These are phyloP conservation scores for Arabis hirsuta DNA, from an alignment of 345 rosid species.

Conservation along the genomic window DNA sequence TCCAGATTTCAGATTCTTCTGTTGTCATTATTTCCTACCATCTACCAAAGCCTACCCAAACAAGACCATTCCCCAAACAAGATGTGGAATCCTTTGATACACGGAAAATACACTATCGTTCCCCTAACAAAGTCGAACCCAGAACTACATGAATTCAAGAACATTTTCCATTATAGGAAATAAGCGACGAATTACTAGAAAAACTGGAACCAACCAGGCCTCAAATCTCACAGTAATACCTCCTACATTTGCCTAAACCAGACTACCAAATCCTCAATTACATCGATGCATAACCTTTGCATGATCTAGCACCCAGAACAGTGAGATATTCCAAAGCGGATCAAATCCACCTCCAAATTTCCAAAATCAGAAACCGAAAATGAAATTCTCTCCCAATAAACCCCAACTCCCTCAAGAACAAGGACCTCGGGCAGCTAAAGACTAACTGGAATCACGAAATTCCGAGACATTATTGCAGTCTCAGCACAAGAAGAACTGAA, in stretches of 20 bases:
- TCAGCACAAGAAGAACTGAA: constrained; percentile 14
- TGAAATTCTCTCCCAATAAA: constrained; percentile 19
- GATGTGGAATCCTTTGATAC: neutral
- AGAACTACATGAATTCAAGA: too few relatives aligned
- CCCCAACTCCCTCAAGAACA: constrained; percentile 1
- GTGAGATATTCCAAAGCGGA: constrained; percentile 8
- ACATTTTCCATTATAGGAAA: neutral
- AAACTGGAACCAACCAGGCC: neutral
- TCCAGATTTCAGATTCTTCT: constrained; percentile 16
- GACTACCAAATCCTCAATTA: constrained; percentile 28
- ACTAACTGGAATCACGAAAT: neutral
- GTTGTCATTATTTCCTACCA: neutral
- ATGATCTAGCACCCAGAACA: constrained; percentile 26
- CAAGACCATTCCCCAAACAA: too few relatives aligned
- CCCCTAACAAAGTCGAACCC: neutral
- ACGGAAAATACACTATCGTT: neutral
- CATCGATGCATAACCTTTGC: constrained; percentile 18
- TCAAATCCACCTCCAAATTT: constrained; percentile 33
- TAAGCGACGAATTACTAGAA: neutral
- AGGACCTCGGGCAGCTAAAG: constrained; percentile 16
- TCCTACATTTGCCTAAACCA: constrained; percentile 16
- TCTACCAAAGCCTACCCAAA: too few relatives aligned
- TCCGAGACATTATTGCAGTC: constrained; percentile 15
- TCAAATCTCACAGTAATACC: neutral
- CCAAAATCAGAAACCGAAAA: constrained; percentile 20